Evolutionary conservation across 345 rosid genomes (phyloP).

Genomic region (Pistacia vera): DNA sequence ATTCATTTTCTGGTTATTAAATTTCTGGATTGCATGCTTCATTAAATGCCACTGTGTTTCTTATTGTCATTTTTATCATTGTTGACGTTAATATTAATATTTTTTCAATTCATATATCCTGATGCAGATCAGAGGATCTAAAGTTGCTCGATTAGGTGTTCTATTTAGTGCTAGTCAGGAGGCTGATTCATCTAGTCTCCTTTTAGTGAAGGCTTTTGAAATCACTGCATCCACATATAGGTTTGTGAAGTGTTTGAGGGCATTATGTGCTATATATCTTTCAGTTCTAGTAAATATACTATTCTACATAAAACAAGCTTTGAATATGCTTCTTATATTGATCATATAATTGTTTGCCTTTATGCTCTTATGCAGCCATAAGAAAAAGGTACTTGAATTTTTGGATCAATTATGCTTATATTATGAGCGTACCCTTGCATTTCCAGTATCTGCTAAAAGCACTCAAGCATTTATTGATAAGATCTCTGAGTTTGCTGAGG

Average conservation of each 20-base stretch:
- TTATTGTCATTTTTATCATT: constrained; percentile 2
- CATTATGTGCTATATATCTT: not conserved
- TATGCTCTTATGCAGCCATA: constrained; percentile 60
- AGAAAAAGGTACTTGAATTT: constrained; percentile 68
- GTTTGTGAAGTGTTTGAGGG: constrained; percentile 43
- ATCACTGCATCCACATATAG: constrained; percentile 70
- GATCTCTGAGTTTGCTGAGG: constrained; percentile 80
- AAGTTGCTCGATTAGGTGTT: constrained; percentile 82
- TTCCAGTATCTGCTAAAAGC: constrained; percentile 52
- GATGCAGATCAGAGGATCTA: constrained; percentile 78
- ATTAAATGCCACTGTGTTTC: not conserved
- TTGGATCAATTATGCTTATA: constrained; percentile 76
- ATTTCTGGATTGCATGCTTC: not conserved
- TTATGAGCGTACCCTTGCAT: constrained; percentile 60
- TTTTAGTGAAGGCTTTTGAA: constrained; percentile 70
- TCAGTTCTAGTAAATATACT: constrained; percentile 12
- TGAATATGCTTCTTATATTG: not conserved
- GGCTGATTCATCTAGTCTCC: constrained; percentile 55
- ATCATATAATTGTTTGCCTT: constrained; percentile 22
- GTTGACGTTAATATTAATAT: constrained; percentile 25
- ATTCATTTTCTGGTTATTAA: constrained; percentile 73
- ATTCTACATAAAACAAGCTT: not conserved
- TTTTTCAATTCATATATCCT: constrained; percentile 28
- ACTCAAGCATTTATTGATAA: constrained; percentile 57
- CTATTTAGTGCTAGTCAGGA: constrained; percentile 59